Evolutionary conservation across 169 alveolate species (phyloP), one percentile per base, ranked within the genome.

Genomic region (Condylostoma magnum): DNA sequence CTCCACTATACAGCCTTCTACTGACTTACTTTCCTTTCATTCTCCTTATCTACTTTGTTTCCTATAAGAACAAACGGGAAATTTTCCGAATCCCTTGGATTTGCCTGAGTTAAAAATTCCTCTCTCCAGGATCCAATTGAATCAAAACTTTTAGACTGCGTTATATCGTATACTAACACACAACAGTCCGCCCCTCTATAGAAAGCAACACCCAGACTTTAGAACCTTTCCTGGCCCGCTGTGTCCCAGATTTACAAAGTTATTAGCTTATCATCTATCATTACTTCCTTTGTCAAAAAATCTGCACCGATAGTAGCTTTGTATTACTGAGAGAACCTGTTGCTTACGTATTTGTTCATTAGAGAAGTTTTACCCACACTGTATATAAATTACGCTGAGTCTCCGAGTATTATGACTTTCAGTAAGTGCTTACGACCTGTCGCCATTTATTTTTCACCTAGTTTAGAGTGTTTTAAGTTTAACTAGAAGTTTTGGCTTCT

Each of bases 111-210:
- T 43, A 97, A 87, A 71, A 98, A 98, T 75, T 96, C 99, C 28
- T 95, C 97, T 72, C 96, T 96, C 99, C 99, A 98, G 57, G 97
- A 88, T 66, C 95, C 96, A 28, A 97, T 69, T 43, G 95, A 88
- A 65, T 97, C 99, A 84, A 95, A 96, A 20, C 99, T 90, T 84
- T 95, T 94, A 22, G 89, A 79, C 74, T 90, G 85, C n/a, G 96
- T 91, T 20, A 90, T 76, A 77, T 97, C 99, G 85, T 95, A 97
- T 43, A 97, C 99, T 58, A 98, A 82, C 56, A 95, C 98, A 84
- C 99, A 98, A 83, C 99, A 96, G 79, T 98, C 99, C 15, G 99
- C 99, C 30, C 99, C 99, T 53, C 99, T 85, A 80, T 98, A 98
- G 81, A 98, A 97, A 34, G 99, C 99, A 41, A 95, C 98, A 15